Conservation (phyloP, 164 flowering plant genomes). For the Stephania japonica region DNA sequence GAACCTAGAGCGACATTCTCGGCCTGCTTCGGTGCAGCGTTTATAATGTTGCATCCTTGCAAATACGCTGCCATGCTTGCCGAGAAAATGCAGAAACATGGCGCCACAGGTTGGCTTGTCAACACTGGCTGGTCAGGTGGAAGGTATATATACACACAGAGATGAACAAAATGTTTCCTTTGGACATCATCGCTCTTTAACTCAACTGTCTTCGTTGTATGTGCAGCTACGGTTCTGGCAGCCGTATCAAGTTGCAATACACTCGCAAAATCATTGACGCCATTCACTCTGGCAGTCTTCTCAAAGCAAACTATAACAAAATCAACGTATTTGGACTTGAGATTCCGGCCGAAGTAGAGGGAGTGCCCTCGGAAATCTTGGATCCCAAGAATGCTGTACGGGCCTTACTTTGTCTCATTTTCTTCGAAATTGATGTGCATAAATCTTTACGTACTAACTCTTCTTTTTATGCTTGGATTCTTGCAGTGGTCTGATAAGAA, state of each 20-base stretch:
- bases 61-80: slow-evolving; percentile 97
- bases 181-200: background rate
- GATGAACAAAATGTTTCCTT: background rate
- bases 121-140: slow-evolving; percentile 99
- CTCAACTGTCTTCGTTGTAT: background rate
- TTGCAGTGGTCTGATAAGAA: slow-evolving; percentile 82
- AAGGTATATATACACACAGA: slow-evolving; percentile 43
- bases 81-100: slow-evolving; percentile 90
- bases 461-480: background rate
- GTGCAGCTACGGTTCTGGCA: slow-evolving; percentile 81
- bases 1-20: slow-evolving; percentile 96
- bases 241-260: slow-evolving; percentile 71
- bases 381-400: slow-evolving; percentile 83
- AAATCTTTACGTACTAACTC: too few relatives aligned
- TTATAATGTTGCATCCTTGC: slow-evolving; percentile 97
- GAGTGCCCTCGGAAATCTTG: slow-evolving; percentile 84
- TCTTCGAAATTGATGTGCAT: background rate
- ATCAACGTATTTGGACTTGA: slow-evolving; percentile 86
- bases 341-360: slow-evolving; percentile 78
- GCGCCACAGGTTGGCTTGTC: slow-evolving; percentile 99
- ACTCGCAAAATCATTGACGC: slow-evolving; percentile 93
- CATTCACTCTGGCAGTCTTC: slow-evolving; percentile 82
- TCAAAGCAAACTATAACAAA: slow-evolving; percentile 56
- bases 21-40: slow-evolving; percentile 99
- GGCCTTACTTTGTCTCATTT: background rate